Conservation (phyloP, 345 rosid genomes). For the Cardiospermum halicacabum region DNA sequence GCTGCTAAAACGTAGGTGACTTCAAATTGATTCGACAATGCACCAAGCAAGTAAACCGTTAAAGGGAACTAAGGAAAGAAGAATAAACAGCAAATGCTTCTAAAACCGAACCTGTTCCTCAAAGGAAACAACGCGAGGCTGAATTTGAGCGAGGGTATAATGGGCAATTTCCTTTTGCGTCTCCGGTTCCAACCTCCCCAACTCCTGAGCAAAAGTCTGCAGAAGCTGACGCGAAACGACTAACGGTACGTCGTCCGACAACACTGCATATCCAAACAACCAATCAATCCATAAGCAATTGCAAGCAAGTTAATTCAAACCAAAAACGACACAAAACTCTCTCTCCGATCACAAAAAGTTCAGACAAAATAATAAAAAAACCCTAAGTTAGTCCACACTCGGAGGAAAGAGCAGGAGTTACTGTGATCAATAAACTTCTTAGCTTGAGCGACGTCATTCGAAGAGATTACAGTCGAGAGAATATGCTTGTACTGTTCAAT, state of each 20-base stretch:
- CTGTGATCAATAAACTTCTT: constrained; percentile 90
- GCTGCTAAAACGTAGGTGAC: not conserved
- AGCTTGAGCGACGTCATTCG: constrained; percentile 74
- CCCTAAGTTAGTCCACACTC: not conserved
- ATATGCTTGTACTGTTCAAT: constrained; percentile 97
- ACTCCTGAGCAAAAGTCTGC: constrained; percentile 81
- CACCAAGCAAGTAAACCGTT: not conserved
- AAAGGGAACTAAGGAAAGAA: not conserved
- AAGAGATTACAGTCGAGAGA: constrained; percentile 74
- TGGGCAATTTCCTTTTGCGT: constrained; percentile 87
- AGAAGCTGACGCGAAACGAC: constrained; percentile 95
- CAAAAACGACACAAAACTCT: not conserved
- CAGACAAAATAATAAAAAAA: too few relatives aligned
- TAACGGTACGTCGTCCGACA: constrained; percentile 85
- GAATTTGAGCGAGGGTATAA: constrained; percentile 89
- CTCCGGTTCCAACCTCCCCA: constrained; percentile 74
- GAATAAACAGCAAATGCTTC: not conserved
- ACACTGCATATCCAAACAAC: constrained; percentile 40
- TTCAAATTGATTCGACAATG: constrained; percentile 1
- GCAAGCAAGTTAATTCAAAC: not conserved
- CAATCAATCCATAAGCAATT: not conserved
- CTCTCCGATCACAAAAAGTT: not conserved
- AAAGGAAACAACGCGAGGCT: constrained; percentile 94
- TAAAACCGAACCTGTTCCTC: constrained; percentile 78
- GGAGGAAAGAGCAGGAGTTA: constrained; percentile 13